phyloP scores from a whole-genome alignment of 2,329 filamentous ascomycete genomes.

The Hypoxylon rubiginosum region DNA sequence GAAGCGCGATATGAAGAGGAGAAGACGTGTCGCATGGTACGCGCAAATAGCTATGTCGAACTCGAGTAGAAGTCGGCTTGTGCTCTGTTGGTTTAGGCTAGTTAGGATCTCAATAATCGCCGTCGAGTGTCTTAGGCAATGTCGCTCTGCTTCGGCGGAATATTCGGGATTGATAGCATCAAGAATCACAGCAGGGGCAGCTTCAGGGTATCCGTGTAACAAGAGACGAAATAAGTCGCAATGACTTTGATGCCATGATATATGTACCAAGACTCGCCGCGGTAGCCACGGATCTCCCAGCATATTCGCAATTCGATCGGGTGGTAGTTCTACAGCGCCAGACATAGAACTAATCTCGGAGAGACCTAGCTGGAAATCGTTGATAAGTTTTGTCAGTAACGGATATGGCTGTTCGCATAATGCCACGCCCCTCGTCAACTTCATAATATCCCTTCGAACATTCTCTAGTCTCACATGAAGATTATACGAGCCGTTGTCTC shows the following conservation, averaged over 20 bases:
- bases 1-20: slow-evolving; percentile 46
- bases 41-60: slow-evolving; percentile 45
- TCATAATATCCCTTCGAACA: slow-evolving; percentile 44
- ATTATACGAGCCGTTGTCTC: slow-evolving; percentile 36
- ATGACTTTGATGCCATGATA: slow-evolving; percentile 29
- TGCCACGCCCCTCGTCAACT: slow-evolving; percentile 39
- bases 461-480: slow-evolving; percentile 38
- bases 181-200: slow-evolving; percentile 16
- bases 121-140: slow-evolving; percentile 20
- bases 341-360: slow-evolving; percentile 16
- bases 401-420: slow-evolving; percentile 42
- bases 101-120: slow-evolving; percentile 36
- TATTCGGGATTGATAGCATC: slow-evolving; percentile 2
- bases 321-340: slow-evolving; percentile 31
- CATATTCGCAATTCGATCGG: slow-evolving; percentile 20
- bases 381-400: slow-evolving; percentile 38
- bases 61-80: slow-evolving; percentile 32
- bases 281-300: slow-evolving; percentile 18
- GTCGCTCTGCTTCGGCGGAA: slow-evolving; percentile 5
- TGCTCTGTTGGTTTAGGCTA: slow-evolving; percentile 41
- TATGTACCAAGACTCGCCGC: slow-evolving; percentile 11
- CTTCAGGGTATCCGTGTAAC: slow-evolving; percentile 31
- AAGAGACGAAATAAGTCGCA: slow-evolving; percentile 33
- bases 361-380: slow-evolving; percentile 40
- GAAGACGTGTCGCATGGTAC: slow-evolving; percentile 41